phyloP scores from a whole-genome alignment of 2,329 filamentous ascomycete genomes.

The Ophiocordyceps unilateralis region DNA sequence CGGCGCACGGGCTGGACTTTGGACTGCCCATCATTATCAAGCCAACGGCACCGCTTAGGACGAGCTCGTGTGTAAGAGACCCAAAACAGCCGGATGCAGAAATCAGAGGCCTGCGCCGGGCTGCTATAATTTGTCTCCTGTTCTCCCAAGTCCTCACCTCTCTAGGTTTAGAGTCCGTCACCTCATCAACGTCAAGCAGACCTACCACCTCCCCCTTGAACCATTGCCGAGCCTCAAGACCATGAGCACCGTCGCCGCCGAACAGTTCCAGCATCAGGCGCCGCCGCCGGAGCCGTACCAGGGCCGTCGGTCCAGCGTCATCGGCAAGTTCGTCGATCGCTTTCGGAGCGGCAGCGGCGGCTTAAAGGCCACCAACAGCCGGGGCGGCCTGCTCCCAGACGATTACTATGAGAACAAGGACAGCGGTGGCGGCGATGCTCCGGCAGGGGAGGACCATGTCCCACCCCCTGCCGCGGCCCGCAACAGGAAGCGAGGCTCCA shows the following conservation, averaged over 20 bases:
- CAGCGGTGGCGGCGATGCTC: background rate
- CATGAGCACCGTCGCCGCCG: background rate
- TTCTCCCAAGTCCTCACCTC: no score
- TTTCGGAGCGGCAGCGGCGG: constrained; percentile 2
- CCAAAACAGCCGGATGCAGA: background rate
- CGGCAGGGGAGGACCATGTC: background rate
- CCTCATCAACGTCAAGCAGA: no score
- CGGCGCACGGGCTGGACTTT: background rate
- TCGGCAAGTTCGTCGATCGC: constrained; percentile 5
- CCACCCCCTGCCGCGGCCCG: background rate
- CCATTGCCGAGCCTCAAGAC: no score
- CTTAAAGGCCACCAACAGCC: background rate
- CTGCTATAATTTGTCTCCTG: background rate
- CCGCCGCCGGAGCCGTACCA: background rate
- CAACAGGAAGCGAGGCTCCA: background rate
- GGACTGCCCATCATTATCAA: background rate
- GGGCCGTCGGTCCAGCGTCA: background rate
- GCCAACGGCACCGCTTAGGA: background rate
- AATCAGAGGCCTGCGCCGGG: background rate
- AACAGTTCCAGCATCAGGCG: background rate
- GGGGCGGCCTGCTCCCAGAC: background rate
- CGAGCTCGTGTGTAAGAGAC: background rate
- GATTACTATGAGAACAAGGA: background rate
- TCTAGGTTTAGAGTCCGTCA: no score
- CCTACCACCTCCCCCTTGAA: background rate